A percentile compares a stretch with the other conserved stretches of the same genome.
These are phyloP conservation scores for Centrapalus pauciflorus DNA, from an alignment of 129 eudicot genomes.

Conservation along the genomic window DNA sequence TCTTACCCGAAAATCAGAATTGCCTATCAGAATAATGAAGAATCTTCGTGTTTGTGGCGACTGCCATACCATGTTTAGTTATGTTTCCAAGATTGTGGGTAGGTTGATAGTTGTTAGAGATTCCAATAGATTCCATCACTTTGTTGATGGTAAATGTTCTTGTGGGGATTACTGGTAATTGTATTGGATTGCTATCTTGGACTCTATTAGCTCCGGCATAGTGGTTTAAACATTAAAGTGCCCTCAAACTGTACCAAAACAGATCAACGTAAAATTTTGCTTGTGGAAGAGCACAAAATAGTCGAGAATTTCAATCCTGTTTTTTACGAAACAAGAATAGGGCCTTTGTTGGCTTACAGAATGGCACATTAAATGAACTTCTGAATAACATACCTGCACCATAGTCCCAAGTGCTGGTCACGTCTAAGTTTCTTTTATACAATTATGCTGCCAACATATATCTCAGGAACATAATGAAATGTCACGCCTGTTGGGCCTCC, in stretches of 20 bases:
- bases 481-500: slow-evolving; percentile 57
- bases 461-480: slow-evolving; percentile 44
- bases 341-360: too few species aligned
- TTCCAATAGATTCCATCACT: slow-evolving; percentile 85
- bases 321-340: too few species aligned
- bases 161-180: slow-evolving; percentile 80
- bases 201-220: too few species aligned
- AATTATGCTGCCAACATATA: slow-evolving; percentile 48
- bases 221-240: too few species aligned
- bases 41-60: slow-evolving; percentile 92
- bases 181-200: neutral
- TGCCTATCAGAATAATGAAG: slow-evolving; percentile 91
- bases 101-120: slow-evolving; percentile 76
- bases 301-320: too few species aligned
- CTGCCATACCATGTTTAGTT: slow-evolving; percentile 71
- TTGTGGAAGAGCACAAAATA: too few species aligned
- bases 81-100: slow-evolving; percentile 62
- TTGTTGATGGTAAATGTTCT: slow-evolving; percentile 73
- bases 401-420: slow-evolving; percentile 24
- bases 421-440: slow-evolving; percentile 45
- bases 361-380: slow-evolving; percentile 37
- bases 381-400: slow-evolving; percentile 32
- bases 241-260: too few species aligned
- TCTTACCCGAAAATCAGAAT: slow-evolving; percentile 56
- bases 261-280: too few species aligned